Conservation (phyloP, 768 basidiomycete genomes). For the Flagelloscypha sp. region DNA sequence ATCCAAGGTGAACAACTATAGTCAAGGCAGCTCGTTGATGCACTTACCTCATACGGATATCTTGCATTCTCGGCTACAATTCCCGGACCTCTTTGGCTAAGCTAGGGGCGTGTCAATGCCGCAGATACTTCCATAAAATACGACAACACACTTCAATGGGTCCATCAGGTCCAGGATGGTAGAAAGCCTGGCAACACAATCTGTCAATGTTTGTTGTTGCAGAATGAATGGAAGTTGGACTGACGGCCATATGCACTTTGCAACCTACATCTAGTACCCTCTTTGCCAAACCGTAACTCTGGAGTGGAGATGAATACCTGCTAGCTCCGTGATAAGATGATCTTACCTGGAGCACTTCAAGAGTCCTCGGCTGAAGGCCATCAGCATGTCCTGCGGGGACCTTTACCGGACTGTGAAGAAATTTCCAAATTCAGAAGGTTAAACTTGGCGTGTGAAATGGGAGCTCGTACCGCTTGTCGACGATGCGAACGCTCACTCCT, state of each 20-base stretch:
- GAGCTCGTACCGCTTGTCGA: constrained; percentile 46
- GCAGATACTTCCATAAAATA: background rate
- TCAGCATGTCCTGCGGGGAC: constrained; percentile 51
- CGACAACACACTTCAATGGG: constrained; percentile 46
- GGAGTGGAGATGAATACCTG: background rate
- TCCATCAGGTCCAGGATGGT: constrained; percentile 53
- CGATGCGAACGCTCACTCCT: constrained; percentile 49
- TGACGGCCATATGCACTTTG: constrained; percentile 62
- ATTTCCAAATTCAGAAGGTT: background rate
- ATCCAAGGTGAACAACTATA: background rate
- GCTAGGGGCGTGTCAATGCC: no score
- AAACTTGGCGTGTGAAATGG: background rate
- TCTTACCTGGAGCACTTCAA: constrained; percentile 45
- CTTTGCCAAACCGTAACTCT: constrained; percentile 76
- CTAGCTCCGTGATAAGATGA: background rate
- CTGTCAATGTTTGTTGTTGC: background rate
- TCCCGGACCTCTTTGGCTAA: no score
- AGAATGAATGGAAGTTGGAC: constrained; percentile 18
- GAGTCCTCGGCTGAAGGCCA: constrained; percentile 48
- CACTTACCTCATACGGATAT: no score
- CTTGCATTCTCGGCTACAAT: no score
- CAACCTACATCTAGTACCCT: constrained; percentile 53
- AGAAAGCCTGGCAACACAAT: constrained; percentile 48
- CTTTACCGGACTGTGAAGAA: constrained; percentile 30
- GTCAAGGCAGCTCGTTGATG: background rate